These are phyloP conservation scores for Nasturtium officinale DNA, from an alignment of 345 rosid genomes.

Conservation along the genomic window DNA sequence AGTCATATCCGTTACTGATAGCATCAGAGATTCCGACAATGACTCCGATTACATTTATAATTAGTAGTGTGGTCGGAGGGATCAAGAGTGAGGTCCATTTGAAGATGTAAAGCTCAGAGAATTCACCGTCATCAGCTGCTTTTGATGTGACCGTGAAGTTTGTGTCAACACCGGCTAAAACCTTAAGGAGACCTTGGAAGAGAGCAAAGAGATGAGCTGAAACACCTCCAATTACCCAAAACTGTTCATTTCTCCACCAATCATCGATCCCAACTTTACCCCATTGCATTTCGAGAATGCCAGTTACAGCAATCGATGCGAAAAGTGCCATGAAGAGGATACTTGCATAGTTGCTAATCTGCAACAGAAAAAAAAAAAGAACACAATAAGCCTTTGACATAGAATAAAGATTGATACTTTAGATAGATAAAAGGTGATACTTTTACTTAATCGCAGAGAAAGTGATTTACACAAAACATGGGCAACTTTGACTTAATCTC, in stretches of 20 bases:
- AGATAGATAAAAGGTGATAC: background rate
- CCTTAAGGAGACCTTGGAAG: constrained; percentile 66
- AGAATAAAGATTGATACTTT: background rate
- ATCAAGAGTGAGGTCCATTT: constrained; percentile 69
- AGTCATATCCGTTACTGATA: constrained; percentile 63
- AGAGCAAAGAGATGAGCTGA: constrained; percentile 69
- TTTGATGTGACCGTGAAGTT: constrained; percentile 72
- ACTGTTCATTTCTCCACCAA: constrained; percentile 86
- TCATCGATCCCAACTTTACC: constrained; percentile 66
- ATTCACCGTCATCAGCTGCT: constrained; percentile 59
- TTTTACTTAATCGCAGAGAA: background rate
- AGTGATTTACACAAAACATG: background rate
- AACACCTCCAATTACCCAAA: constrained; percentile 76
- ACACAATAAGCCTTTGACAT: background rate
- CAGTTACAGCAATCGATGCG: constrained; percentile 62
- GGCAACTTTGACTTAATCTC: too few species aligned
- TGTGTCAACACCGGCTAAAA: constrained; percentile 60
- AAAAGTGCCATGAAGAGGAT: constrained; percentile 68
- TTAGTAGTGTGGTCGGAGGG: constrained; percentile 64
- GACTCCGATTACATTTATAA: constrained; percentile 63
- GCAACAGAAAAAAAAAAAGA: constrained; percentile 32
- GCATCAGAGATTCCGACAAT: constrained; percentile 63
- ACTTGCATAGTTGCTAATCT: constrained; percentile 60
- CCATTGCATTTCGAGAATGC: constrained; percentile 73
- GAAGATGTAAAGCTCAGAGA: constrained; percentile 57